A percentile compares a stretch with the other conserved stretches of the same genome.
These are phyloP conservation scores for Leccinum fibrillosum DNA, from an alignment of 768 basidiomycete genomes.

Conservation along the genomic window DNA sequence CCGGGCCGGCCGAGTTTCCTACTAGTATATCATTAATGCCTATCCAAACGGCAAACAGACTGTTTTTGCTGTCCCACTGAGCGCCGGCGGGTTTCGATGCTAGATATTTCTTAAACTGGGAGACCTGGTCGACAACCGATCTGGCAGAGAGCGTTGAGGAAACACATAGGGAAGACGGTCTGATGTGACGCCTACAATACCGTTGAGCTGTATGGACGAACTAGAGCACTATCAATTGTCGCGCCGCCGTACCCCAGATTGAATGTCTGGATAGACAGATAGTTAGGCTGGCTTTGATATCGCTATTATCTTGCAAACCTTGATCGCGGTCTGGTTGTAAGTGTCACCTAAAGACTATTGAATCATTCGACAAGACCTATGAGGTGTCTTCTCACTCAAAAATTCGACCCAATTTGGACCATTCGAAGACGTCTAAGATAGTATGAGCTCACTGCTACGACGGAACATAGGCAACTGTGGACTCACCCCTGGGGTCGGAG, in stretches of 20 bases:
- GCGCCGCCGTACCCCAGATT: constrained; percentile 69
- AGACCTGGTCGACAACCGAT: constrained; percentile 51
- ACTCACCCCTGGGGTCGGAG: constrained; percentile 50
- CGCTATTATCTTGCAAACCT: constrained; percentile 29
- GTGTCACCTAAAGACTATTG: constrained; percentile 36
- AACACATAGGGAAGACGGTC: background rate
- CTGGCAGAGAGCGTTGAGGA: constrained; percentile 5
- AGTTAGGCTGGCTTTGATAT: background rate
- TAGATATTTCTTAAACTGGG: constrained; percentile 48
- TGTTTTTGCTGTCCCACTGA: constrained; percentile 54
- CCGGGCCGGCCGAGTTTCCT: constrained; percentile 12
- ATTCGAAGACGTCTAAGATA: constrained; percentile 50
- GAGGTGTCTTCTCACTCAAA: constrained; percentile 37
- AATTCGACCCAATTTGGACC: constrained; percentile 62
- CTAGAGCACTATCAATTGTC: constrained; percentile 57
- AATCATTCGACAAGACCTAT: background rate
- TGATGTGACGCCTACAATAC: constrained; percentile 47
- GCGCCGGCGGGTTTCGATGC: constrained; percentile 47
- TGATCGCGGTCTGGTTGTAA: constrained; percentile 54
- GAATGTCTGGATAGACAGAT: constrained; percentile 42
- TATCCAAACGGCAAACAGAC: constrained; percentile 67
- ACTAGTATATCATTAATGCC: constrained; percentile 61
- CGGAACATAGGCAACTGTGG: background rate
- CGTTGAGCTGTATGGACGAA: constrained; percentile 48
- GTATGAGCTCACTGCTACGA: constrained; percentile 5